These are phyloP conservation scores for Candida pseudocylindracea DNA, from an alignment of 1,139 yeast genomes.

Conservation along the genomic window DNA sequence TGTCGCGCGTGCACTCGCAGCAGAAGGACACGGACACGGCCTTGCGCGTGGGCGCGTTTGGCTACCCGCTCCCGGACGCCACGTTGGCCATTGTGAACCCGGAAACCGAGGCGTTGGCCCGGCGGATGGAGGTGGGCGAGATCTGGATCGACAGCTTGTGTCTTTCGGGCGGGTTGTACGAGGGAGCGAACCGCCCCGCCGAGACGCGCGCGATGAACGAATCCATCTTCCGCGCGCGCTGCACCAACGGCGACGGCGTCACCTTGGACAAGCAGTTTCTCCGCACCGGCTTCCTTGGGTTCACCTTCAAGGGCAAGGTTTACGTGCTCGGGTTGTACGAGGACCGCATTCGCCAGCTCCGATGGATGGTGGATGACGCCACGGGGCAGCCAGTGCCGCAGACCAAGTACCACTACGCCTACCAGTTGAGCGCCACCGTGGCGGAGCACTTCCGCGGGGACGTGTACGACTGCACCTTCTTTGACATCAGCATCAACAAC, in stretches of 20 bases:
- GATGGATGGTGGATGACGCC: conserved; percentile 13
- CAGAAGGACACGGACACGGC: conserved; percentile 27
- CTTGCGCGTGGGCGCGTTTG: conserved; percentile 75
- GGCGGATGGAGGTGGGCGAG: conserved; percentile 76
- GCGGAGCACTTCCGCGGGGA: conserved; percentile 56
- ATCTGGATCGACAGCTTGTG: conserved; percentile 92
- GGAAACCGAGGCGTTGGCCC: conserved; percentile 49
- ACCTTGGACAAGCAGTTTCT: conserved; percentile 55
- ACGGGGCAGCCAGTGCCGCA: conserved; percentile 15
- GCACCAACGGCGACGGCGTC: conserved; percentile 42
- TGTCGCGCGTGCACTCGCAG: conserved; percentile 13
- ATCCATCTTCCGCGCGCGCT: conserved; percentile 61
- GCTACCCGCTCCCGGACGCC: conserved; percentile 86
- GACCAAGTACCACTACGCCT: conserved; percentile 56
- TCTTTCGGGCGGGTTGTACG: conserved; percentile 77
- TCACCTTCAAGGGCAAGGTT: conserved; percentile 67
- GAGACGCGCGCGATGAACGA: conserved; percentile 15
- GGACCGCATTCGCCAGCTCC: conserved; percentile 67
- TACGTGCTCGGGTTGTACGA: conserved; percentile 80
- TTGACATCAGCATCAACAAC: conserved; percentile 67
- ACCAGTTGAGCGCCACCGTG: conserved; percentile 62
- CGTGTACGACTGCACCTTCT: conserved; percentile 78
- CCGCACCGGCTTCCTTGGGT: conserved; percentile 81
- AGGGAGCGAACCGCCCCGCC: conserved; percentile 5
- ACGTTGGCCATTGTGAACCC: conserved; percentile 89